These are phyloP conservation scores for Backusella circina DNA, from an alignment of 192 early-diverging fungal species.

Conservation along the genomic window DNA sequence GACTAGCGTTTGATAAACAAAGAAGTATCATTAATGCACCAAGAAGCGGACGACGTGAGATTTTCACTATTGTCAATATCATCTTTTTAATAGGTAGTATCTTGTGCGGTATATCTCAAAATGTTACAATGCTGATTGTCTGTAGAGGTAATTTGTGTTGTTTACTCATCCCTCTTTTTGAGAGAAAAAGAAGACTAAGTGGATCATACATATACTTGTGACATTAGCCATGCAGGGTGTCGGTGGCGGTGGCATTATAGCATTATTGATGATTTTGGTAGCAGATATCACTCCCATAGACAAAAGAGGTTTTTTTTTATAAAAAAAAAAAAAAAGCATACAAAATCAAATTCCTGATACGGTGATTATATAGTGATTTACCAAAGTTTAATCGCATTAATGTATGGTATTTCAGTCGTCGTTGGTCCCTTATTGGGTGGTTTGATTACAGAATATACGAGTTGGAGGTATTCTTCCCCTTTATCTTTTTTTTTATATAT, in stretches of 20 bases:
- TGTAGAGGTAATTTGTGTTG: slow-evolving; percentile 21
- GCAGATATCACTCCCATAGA: slow-evolving; percentile 56
- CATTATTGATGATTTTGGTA: slow-evolving; percentile 65
- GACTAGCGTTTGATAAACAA: neutral
- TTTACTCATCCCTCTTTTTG: neutral
- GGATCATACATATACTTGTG: neutral
- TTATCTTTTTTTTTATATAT: neutral
- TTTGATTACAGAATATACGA: slow-evolving; percentile 49
- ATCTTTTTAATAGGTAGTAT: slow-evolving; percentile 65
- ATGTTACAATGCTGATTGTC: slow-evolving; percentile 58
- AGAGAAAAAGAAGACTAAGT: neutral
- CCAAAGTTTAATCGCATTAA: slow-evolving; percentile 59
- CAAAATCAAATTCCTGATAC: neutral
- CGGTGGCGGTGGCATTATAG: slow-evolving; percentile 49
- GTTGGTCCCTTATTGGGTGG: slow-evolving; percentile 59
- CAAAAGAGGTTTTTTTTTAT: slow-evolving; percentile 29
- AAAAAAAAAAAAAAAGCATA: neutral
- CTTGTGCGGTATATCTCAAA: slow-evolving; percentile 56
- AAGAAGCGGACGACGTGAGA: slow-evolving; percentile 48
- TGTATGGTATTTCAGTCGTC: slow-evolving; percentile 48
- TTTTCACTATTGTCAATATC: slow-evolving; percentile 58
- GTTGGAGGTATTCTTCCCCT: slow-evolving; percentile 37
- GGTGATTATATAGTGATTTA: neutral
- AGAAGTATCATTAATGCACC: neutral
- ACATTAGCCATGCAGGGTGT: slow-evolving; percentile 65